Conservation (phyloP, 2,329 filamentous ascomycete genomes). For the Fonsecaea pugnacius region DNA sequence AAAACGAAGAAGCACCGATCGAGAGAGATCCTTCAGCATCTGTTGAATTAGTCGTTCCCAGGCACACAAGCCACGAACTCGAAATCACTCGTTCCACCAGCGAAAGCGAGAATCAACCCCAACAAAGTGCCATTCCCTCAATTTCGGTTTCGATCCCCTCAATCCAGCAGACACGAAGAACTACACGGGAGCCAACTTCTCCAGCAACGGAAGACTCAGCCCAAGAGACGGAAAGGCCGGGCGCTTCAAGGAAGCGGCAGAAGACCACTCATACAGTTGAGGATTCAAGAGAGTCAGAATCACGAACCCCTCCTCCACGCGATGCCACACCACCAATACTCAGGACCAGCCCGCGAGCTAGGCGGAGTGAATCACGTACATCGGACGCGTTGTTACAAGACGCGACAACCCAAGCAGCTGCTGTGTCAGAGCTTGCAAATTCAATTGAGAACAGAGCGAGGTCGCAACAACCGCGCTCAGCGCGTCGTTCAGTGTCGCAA, state of each 20-base stretch:
- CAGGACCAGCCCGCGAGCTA: slow-evolving; percentile 21
- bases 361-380: slow-evolving; percentile 32
- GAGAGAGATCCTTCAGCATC: slow-evolving; percentile 7
- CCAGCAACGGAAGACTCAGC: slow-evolving; percentile 21
- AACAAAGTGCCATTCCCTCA: slow-evolving; percentile 21
- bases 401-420: slow-evolving; percentile 29
- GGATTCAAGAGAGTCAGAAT: slow-evolving; percentile 8
- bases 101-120: background rate
- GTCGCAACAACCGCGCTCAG: slow-evolving; percentile 17
- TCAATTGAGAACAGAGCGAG: slow-evolving; percentile 29
- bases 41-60: slow-evolving; percentile 22
- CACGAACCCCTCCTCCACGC: slow-evolving; percentile 17
- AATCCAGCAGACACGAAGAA: slow-evolving; percentile 9
- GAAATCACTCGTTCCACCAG: slow-evolving; percentile 20
- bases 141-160: slow-evolving; percentile 19
- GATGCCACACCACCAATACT: slow-evolving; percentile 17
- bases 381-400: slow-evolving; percentile 32
- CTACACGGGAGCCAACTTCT: slow-evolving; percentile 23
- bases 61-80: slow-evolving; percentile 10
- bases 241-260: slow-evolving; percentile 27
- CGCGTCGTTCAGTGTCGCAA: slow-evolving; percentile 8
- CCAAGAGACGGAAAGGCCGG: slow-evolving; percentile 12
- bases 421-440: slow-evolving; percentile 33
- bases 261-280: slow-evolving; percentile 28
- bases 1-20: background rate